Conservation (phyloP, 1,284 basidiomycete genomes). For the Ceratobasidium sp. region DNA sequence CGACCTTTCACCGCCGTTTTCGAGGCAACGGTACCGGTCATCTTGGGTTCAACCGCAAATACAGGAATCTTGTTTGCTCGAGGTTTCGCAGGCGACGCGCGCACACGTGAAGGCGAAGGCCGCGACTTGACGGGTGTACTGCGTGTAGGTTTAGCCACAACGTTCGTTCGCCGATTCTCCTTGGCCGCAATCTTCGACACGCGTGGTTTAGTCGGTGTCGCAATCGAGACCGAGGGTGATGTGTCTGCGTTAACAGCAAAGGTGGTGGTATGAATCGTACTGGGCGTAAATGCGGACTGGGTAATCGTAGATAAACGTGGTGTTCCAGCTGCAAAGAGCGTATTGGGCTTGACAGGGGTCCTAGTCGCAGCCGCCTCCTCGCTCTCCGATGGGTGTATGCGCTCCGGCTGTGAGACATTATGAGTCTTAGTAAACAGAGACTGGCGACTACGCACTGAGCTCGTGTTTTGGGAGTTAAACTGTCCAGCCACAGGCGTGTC, state of each 20-base stretch:
- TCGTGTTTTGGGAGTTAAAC: background rate
- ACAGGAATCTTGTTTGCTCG: slow-evolving; percentile 15
- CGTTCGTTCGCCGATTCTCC: slow-evolving; percentile 33
- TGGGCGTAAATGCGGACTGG: slow-evolving; percentile 6
- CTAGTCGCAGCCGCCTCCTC: background rate
- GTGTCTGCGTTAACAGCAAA: background rate
- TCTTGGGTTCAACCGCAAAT: slow-evolving; percentile 24
- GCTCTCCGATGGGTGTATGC: background rate
- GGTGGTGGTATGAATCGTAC: background rate
- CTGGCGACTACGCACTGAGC: slow-evolving; percentile 31
- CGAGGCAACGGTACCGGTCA: background rate
- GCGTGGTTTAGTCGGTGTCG: slow-evolving; percentile 24
- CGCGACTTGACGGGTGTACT: slow-evolving; percentile 15
- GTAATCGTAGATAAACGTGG: slow-evolving; percentile 16
- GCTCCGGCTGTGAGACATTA: background rate
- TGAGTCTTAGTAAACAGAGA: slow-evolving; percentile 27
- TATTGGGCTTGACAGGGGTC: background rate
- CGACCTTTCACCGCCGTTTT: slow-evolving; percentile 7
- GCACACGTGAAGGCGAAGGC: slow-evolving; percentile 17
- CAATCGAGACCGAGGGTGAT: background rate
- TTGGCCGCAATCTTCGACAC: slow-evolving; percentile 36
- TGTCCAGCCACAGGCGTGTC: too few species aligned
- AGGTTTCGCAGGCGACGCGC: slow-evolving; percentile 6
- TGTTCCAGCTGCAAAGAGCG: slow-evolving; percentile 1
- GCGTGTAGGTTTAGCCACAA: slow-evolving; percentile 13